Percentiles rank a stretch among this genome's conserved stretches.
phyloP scores from a whole-genome alignment of 331 rosid genomes.

The Quercus lobata region DNA sequence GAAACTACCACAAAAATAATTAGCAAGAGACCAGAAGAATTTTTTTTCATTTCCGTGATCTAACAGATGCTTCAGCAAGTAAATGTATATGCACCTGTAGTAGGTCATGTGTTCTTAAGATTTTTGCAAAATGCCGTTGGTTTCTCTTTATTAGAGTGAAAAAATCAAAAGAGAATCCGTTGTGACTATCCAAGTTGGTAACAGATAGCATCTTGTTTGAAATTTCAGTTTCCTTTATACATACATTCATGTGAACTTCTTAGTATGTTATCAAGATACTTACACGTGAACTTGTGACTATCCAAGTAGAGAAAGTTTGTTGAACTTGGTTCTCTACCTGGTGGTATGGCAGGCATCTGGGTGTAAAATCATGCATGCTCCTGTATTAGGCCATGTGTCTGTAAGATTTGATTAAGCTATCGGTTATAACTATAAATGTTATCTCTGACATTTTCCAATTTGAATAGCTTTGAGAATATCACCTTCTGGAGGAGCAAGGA shows the following conservation, averaged over 20 bases:
- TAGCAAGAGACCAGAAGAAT: background rate
- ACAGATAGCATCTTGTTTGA: background rate
- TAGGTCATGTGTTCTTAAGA: too few relatives aligned
- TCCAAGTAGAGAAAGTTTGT: background rate
- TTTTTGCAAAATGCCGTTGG: background rate
- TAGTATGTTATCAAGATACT: background rate
- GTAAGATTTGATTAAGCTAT: background rate
- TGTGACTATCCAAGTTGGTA: background rate
- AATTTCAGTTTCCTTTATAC: background rate
- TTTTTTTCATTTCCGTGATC: background rate
- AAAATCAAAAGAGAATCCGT: background rate
- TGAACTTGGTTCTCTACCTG: background rate
- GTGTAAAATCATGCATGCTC: background rate
- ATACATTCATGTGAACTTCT: background rate
- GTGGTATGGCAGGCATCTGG: background rate
- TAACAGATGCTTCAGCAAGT: background rate
- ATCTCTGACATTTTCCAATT: slow-evolving; percentile 17
- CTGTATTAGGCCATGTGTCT: background rate
- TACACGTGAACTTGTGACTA: too few relatives aligned
- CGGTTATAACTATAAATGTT: background rate
- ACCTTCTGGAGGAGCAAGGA: slow-evolving; percentile 68
- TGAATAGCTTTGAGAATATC: slow-evolving; percentile 69
- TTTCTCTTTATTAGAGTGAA: background rate
- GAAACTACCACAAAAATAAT: background rate
- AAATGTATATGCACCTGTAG: background rate